Base-by-base conservation (phyloP, 1,284 basidiomycete species). In the Anthracocystis setariae region DNA sequence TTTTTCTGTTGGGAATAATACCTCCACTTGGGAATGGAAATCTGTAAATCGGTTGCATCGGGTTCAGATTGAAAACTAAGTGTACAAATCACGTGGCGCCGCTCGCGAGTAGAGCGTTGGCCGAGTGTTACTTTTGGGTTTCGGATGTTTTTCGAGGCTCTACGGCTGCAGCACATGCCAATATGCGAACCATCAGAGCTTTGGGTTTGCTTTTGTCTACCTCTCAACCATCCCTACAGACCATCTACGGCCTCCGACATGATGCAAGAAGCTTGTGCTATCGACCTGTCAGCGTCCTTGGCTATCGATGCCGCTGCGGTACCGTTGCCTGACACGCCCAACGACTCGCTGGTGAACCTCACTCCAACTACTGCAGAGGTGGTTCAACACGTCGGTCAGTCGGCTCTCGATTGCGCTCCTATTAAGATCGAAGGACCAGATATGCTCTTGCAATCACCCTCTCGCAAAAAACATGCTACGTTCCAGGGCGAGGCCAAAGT, bases 71-170 rank as follows among this genome's bases (percentile, higher is more conserved):
- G 8, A 7, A 18, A 8, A 17, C 39, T 10, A 18, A 39, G 21
- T 25, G n/a, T 10, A 20, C 44, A 33, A 43, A 55, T 66, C 63
- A 66, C 63, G 63, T 66, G 63, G 40, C 4, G 18, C 8, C 0
- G 8, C 42, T 66, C 63, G 63, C 48, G 63, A 38, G 35, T 32
- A 24, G 33, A 17, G 35, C 20, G 15, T 42, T 56, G 43, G 2
- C 15, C 2, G 23, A 49, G 62, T 67, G 64, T 67, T 66, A 60
- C 57, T 66, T 50, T 55, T 48, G 38, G 3, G 20, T 2, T 50
- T 60, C 44, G 48, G 45, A 13, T 65, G 62, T 59, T 66, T 65
- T 67, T 61, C 64, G 48, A 67, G 47, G 12, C 15, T 27, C 40
- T 42, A 23, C 40, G 20, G 12, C 21, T 42, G 40, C 18, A 21